Conservation (phyloP, 1,284 basidiomycete species). For the Sanghuangporus baumii region DNA sequence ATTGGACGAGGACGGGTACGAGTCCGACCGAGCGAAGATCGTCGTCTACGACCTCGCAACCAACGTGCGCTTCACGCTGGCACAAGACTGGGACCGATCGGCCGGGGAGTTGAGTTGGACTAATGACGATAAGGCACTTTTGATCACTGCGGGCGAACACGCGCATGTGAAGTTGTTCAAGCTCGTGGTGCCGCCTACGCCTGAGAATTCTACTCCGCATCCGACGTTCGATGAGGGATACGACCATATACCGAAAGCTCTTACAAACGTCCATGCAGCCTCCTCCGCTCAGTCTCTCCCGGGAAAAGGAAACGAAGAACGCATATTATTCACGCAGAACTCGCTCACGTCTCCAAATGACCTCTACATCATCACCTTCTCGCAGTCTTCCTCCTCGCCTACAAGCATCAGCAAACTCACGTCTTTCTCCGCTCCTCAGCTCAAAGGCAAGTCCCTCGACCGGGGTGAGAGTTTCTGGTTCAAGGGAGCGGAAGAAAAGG, state of each 20-base stretch:
- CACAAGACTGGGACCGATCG: constrained; percentile 80
- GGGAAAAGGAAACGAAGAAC: constrained; percentile 31
- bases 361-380: constrained; percentile 53
- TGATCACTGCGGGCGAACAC: constrained; percentile 70
- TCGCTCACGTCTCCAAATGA: constrained; percentile 73
- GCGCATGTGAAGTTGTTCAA: constrained; percentile 73
- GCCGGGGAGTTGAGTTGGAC: constrained; percentile 68
- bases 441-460: constrained; percentile 54
- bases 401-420: constrained; percentile 42
- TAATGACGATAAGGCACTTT: constrained; percentile 61
- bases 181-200: constrained; percentile 59
- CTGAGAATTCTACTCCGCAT: constrained; percentile 42
- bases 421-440: constrained; percentile 47
- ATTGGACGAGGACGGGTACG: constrained; percentile 81
- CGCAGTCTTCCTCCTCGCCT: neutral
- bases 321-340: constrained; percentile 61
- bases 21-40: constrained; percentile 75
- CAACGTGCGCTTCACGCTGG: constrained; percentile 63
- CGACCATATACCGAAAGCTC: constrained; percentile 41
- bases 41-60: constrained; percentile 72
- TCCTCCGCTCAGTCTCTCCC: constrained; percentile 56
- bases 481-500: constrained; percentile 63
- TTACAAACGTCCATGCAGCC: constrained; percentile 53
- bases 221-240: constrained; percentile 45
- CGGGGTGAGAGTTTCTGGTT: constrained; percentile 81